Conservation (phyloP, 2,329 filamentous ascomycete species). For the Microdochium trichocladiopsis region DNA sequence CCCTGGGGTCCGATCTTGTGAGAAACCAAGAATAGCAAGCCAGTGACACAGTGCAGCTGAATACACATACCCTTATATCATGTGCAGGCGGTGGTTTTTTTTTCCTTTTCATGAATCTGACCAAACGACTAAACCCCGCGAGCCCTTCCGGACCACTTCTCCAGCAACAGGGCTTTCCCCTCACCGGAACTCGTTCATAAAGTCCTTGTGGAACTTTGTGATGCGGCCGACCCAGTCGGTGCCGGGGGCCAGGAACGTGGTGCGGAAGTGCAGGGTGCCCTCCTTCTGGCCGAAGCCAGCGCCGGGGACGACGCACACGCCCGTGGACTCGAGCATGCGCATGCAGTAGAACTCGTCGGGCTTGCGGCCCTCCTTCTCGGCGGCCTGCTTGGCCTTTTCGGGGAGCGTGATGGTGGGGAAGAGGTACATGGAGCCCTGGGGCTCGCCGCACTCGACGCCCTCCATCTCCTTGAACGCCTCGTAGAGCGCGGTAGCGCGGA, state of each 20-base stretch:
- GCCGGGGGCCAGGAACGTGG: conserved; percentile 91
- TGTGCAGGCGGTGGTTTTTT: no score
- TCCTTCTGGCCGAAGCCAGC: conserved; percentile 92
- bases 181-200: conserved; percentile 73
- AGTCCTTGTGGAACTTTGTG: conserved; percentile 83
- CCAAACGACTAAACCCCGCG: no score
- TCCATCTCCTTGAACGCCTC: conserved; percentile 92
- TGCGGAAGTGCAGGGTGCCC: conserved; percentile 86
- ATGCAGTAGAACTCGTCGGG: conserved; percentile 95
- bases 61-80: no score
- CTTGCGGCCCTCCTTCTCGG: conserved; percentile 62
- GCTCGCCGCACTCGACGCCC: conserved; percentile 82
- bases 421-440: conserved; percentile 97
- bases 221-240: conserved; percentile 91
- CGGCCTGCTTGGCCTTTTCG: conserved; percentile 67
- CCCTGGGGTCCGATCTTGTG: no score
- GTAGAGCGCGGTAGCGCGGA: conserved; percentile 79
- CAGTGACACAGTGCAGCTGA: no score
- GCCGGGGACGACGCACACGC: conserved; percentile 89
- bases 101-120: no score
- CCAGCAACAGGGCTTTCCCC: no score
- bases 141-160: no score
- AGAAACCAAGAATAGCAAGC: no score
- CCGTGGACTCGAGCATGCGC: conserved; percentile 83
- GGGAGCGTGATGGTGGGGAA: conserved; percentile 90